phyloP scores from a whole-genome alignment of 202 grass and related monocot species.

The Hordeum pubiflorum region DNA sequence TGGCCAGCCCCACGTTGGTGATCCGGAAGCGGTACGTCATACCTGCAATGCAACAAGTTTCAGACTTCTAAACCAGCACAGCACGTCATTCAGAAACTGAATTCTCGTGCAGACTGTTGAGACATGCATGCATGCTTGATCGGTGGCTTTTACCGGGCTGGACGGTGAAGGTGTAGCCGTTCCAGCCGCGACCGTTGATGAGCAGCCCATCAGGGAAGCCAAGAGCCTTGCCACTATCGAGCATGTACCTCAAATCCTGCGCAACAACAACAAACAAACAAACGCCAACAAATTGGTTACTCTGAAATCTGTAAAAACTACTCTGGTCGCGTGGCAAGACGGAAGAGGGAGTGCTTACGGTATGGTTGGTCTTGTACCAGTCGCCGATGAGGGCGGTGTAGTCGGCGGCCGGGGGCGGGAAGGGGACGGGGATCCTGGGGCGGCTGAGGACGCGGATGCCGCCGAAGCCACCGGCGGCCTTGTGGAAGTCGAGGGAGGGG shows the following conservation, averaged over 20 bases:
- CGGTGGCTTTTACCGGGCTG: slow-evolving; percentile 32
- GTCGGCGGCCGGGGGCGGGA: slow-evolving; percentile 74
- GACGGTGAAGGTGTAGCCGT: slow-evolving; percentile 65
- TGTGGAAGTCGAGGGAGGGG: slow-evolving; percentile 86
- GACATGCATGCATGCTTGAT: neutral
- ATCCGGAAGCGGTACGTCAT: slow-evolving; percentile 74
- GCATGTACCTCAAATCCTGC: slow-evolving; percentile 58
- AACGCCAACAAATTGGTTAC: neutral
- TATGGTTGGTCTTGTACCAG: slow-evolving; percentile 89
- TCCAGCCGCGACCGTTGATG: slow-evolving; percentile 58
- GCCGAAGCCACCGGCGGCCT: slow-evolving; percentile 80
- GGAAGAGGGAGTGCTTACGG: slow-evolving; percentile 19
- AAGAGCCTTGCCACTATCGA: slow-evolving; percentile 57
- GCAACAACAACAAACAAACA: neutral
- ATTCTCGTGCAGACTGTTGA: neutral
- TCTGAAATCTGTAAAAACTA: neutral
- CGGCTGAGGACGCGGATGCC: slow-evolving; percentile 72
- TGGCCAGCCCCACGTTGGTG: slow-evolving; percentile 71
- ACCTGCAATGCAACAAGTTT: slow-evolving; percentile 31
- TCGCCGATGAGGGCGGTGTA: slow-evolving; percentile 70
- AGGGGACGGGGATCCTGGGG: slow-evolving; percentile 73
- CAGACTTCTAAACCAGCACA: neutral
- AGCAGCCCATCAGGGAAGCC: slow-evolving; percentile 62
- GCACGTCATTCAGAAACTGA: neutral
- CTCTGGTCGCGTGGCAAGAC: neutral